These are phyloP conservation scores for Neofusicoccum cordaticola DNA, from an alignment of 2,329 filamentous ascomycete species.

Conservation along the genomic window DNA sequence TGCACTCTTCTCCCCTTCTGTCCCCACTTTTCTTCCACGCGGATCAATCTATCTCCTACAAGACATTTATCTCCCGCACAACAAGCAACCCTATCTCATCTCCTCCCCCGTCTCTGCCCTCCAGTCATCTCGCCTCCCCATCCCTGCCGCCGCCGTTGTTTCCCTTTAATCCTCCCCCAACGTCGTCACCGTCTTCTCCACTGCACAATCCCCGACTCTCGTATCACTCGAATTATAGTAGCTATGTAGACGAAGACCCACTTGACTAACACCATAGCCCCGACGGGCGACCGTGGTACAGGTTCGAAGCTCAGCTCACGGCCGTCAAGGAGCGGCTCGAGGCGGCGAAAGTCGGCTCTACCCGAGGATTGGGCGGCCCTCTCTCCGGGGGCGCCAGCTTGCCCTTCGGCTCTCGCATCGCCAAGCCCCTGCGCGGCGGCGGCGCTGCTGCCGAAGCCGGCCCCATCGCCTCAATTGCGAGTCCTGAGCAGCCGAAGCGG, in stretches of 20 bases:
- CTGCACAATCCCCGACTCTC: conserved; percentile 4
- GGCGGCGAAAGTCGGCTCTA: conserved; percentile 87
- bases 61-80: conserved; percentile 15
- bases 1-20: conserved; percentile 5
- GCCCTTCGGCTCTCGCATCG: conserved; percentile 56
- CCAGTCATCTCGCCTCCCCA: conserved; percentile 3
- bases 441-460: conserved; percentile 42
- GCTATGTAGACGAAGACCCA: conserved; percentile 15
- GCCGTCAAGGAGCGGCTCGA: conserved; percentile 98
- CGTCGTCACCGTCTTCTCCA: conserved; percentile 8
- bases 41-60: conserved; percentile 17
- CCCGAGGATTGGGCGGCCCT: conserved; percentile 72
- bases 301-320: conserved; percentile 94
- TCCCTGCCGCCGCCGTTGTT: conserved; percentile 15
- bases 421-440: conserved; percentile 62
- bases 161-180: conserved; percentile 11
- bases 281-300: conserved; percentile 38
- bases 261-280: conserved; percentile 17
- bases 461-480: conserved; percentile 31
- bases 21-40: conserved; percentile 16
- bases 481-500: conserved; percentile 60
- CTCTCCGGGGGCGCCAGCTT: conserved; percentile 66
- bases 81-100: conserved; percentile 10
- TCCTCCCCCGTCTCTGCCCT: conserved; percentile 6
- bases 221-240: conserved; percentile 11